A percentile compares a stretch with the other conserved stretches of the same genome.
Conservation (phyloP, 208 protist species). For the Trypanosoma scelopori region DNA sequence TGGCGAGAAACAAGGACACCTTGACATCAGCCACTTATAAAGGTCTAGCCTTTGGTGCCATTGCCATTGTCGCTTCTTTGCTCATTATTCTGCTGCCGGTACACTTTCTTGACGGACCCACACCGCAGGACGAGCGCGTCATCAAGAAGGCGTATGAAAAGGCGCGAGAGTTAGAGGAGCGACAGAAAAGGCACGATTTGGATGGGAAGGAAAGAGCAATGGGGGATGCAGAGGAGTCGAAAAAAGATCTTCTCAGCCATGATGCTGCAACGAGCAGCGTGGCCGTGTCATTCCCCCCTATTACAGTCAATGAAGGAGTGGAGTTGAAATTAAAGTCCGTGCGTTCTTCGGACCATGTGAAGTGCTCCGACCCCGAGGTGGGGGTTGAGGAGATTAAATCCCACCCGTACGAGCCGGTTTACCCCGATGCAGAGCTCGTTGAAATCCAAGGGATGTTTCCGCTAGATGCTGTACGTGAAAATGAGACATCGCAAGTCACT, state of each 20-base stretch:
- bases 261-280: not conserved
- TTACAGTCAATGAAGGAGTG: not conserved
- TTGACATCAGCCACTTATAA: slow-evolving; percentile 35
- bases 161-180: slow-evolving; percentile 28
- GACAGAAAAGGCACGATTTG: not conserved
- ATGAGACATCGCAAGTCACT: not conserved
- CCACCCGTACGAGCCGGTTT: not conserved
- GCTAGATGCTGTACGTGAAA: slow-evolving; percentile 7
- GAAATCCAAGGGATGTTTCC: slow-evolving; percentile 15
- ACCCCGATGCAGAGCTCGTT: slow-evolving; percentile 4
- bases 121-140: slow-evolving; percentile 42
- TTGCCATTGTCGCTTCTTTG: slow-evolving; percentile 28
- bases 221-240: not conserved
- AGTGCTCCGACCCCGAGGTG: not conserved
- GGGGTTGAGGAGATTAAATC: not conserved
- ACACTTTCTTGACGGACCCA: slow-evolving; percentile 32
- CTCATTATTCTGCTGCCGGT: slow-evolving; percentile 37
- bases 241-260: not conserved
- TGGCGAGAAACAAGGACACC: slow-evolving; percentile 26
- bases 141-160: slow-evolving; percentile 29
- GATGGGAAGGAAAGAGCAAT: not conserved
- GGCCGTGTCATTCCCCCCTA: not conserved
- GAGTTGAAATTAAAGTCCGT: not conserved
- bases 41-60: slow-evolving; percentile 43
- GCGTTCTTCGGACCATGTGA: not conserved